These are phyloP conservation scores for Oryza officinalis DNA, from an alignment of 176 grass and related monocot species.

Conservation along the genomic window DNA sequence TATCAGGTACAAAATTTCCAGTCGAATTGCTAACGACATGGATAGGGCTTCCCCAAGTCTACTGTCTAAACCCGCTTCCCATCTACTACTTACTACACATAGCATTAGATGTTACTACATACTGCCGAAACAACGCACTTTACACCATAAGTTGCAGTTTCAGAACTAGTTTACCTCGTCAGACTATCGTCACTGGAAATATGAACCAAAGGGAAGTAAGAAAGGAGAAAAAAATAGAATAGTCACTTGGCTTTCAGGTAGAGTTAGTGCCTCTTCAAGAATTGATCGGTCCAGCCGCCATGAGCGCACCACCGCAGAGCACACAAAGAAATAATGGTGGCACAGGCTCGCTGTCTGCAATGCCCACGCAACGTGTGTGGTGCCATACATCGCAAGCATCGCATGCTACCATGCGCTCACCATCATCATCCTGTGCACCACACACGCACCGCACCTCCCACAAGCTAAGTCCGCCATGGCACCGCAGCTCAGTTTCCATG, in stretches of 20 bases:
- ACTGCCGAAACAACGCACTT: constrained; percentile 14
- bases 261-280: constrained; percentile 40
- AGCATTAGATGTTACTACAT: constrained; percentile 24
- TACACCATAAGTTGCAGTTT: constrained; percentile 25
- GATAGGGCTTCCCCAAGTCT: constrained; percentile 24
- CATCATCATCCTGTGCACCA: constrained; percentile 73
- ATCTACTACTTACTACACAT: constrained; percentile 28
- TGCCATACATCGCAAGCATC: constrained; percentile 74
- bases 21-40: constrained; percentile 31
- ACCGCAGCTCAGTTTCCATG: constrained; percentile 59
- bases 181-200: constrained; percentile 22
- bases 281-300: constrained; percentile 39
- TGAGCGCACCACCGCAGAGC: constrained; percentile 51
- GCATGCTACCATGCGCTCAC: constrained; percentile 89
- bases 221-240: constrained; percentile 9
- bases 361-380: constrained; percentile 74
- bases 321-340: constrained; percentile 77
- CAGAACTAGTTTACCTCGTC: constrained; percentile 32
- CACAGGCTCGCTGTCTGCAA: constrained; percentile 50
- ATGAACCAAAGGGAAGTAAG: neutral
- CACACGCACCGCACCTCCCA: constrained; percentile 69
- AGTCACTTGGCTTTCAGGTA: constrained; percentile 41
- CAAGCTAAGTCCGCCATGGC: constrained; percentile 54
- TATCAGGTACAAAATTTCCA: constrained; percentile 44
- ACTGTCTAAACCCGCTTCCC: constrained; percentile 16